Conservation (phyloP, 306 rosid genomes). For the Castanospermum australe region DNA sequence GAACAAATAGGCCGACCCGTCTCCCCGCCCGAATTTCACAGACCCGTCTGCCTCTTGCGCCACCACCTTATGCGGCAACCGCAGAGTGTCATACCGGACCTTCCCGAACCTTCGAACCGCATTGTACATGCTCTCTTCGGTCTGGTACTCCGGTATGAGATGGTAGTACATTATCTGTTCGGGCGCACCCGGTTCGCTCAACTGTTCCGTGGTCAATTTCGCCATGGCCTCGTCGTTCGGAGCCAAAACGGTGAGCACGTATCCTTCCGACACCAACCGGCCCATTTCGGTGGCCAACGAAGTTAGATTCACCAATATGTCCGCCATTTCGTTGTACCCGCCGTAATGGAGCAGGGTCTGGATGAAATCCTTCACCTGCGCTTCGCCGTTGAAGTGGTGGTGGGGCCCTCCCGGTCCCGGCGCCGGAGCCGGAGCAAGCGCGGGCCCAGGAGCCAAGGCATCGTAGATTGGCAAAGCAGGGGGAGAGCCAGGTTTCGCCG, state of each 20-base stretch:
- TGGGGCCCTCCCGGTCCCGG: slow-evolving; percentile 73
- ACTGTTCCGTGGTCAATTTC: slow-evolving; percentile 73
- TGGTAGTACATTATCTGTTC: slow-evolving; percentile 85
- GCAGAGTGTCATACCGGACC: slow-evolving; percentile 56
- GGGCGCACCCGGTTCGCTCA: slow-evolving; percentile 89
- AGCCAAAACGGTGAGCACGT: slow-evolving; percentile 72
- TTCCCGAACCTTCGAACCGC: slow-evolving; percentile 77
- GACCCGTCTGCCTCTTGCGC: slow-evolving; percentile 86
- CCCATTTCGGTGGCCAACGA: slow-evolving; percentile 81
- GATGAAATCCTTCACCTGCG: slow-evolving; percentile 70
- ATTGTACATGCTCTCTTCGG: slow-evolving; percentile 91
- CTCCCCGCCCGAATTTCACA: slow-evolving; percentile 70
- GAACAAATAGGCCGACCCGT: slow-evolving; percentile 69
- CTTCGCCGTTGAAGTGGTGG: slow-evolving; percentile 76
- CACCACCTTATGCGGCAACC: slow-evolving; percentile 71
- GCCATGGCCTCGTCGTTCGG: slow-evolving; percentile 90
- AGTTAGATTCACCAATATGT: slow-evolving; percentile 73
- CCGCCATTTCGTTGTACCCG: slow-evolving; percentile 87
- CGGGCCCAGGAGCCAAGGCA: slow-evolving; percentile 67
- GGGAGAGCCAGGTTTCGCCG: slow-evolving; percentile 48
- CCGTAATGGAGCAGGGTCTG: slow-evolving; percentile 70
- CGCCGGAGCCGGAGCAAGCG: slow-evolving; percentile 79
- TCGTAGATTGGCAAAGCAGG: slow-evolving; percentile 62
- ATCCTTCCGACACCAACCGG: slow-evolving; percentile 71
- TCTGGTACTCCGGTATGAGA: slow-evolving; percentile 77